phyloP scores from a whole-genome alignment of 2,329 filamentous ascomycete genomes.

The Paecilomyces dactylethromorphus region DNA sequence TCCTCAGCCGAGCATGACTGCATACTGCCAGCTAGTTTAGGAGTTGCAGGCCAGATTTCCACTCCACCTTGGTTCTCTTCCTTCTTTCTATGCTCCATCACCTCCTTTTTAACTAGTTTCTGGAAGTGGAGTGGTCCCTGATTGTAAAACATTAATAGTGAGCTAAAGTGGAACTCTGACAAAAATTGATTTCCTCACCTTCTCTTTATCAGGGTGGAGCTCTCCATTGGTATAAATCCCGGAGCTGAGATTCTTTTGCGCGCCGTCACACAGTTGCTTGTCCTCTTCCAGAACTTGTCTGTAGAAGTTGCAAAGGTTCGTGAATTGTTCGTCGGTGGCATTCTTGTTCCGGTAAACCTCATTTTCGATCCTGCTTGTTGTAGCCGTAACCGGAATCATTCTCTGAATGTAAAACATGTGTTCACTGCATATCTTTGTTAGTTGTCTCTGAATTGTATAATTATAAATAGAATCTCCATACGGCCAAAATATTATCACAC shows the following conservation, averaged over 20 bases:
- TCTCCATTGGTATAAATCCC: slow-evolving; percentile 57
- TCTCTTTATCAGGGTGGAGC: slow-evolving; percentile 53
- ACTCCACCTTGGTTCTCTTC: slow-evolving; percentile 1
- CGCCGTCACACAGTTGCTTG: slow-evolving; percentile 53
- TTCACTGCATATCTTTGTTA: no score
- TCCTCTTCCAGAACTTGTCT: slow-evolving; percentile 60
- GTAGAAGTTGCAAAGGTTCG: slow-evolving; percentile 51
- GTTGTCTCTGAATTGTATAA: no score
- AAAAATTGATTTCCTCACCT: slow-evolving; percentile 13
- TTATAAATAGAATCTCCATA: no score
- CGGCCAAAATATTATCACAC: no score
- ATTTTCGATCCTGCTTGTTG: slow-evolving; percentile 51
- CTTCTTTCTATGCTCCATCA: slow-evolving; percentile 1
- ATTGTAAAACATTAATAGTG: no score
- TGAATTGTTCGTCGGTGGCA: slow-evolving; percentile 52
- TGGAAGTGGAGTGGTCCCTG: slow-evolving; percentile 18
- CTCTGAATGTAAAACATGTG: slow-evolving; percentile 58
- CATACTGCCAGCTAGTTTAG: no score
- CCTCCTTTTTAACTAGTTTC: not conserved
- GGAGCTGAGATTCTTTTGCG: slow-evolving; percentile 54
- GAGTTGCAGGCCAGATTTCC: slow-evolving; percentile 3
- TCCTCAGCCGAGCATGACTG: no score
- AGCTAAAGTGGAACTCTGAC: no score
- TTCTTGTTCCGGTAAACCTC: slow-evolving; percentile 59
- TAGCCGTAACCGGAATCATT: slow-evolving; percentile 50